These are phyloP conservation scores for Rhododendron vialii DNA, from an alignment of 148 eudicot genomes.

Conservation along the genomic window DNA sequence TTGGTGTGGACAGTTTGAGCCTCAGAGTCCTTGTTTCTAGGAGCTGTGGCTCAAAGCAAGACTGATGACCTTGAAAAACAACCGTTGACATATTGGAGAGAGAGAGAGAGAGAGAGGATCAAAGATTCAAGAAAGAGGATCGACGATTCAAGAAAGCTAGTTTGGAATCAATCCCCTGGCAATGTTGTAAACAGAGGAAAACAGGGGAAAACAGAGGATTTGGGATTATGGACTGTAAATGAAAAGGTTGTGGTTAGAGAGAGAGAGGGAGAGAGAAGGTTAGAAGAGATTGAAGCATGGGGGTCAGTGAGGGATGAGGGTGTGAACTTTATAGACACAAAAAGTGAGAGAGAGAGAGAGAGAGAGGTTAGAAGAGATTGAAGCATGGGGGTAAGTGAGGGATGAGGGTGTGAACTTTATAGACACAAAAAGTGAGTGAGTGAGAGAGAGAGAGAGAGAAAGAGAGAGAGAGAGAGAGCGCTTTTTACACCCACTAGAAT, in stretches of 20 bases:
- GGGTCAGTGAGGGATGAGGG: conserved; percentile 27
- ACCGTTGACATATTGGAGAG: conserved; percentile 40
- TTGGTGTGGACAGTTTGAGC: conserved; percentile 33
- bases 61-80: conserved; percentile 34
- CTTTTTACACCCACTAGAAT: conserved; percentile 22
- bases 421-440: conserved; percentile 38
- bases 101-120: background rate
- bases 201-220: background rate
- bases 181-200: background rate
- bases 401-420: conserved; percentile 36
- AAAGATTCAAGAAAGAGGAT: background rate
- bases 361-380: conserved; percentile 9
- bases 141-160: background rate
- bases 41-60: conserved; percentile 30
- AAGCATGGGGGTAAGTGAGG: conserved; percentile 32
- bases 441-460: no score
- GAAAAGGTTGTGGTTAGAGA: background rate
- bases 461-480: background rate
- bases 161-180: background rate
- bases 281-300: conserved; percentile 19
- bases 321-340: conserved; percentile 45
- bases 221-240: background rate
- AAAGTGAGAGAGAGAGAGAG: conserved; percentile 19
- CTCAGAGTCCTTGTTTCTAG: conserved; percentile 27
- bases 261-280: conserved; percentile 9